These are phyloP conservation scores for Ustilago xerochloae DNA, from an alignment of 1,284 basidiomycete genomes.

Conservation along the genomic window DNA sequence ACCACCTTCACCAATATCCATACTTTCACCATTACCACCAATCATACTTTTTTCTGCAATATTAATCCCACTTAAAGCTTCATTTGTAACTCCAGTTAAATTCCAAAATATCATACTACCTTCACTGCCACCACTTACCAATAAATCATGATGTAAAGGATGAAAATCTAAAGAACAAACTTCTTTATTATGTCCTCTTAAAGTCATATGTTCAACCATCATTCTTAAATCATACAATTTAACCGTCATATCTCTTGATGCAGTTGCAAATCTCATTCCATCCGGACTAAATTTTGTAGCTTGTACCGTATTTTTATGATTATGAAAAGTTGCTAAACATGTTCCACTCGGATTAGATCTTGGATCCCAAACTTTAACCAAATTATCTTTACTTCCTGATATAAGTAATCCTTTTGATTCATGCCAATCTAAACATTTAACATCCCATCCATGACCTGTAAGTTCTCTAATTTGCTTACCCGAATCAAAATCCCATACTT, in stretches of 20 bases:
- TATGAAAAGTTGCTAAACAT: slow-evolving; percentile 72
- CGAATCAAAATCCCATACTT: slow-evolving; percentile 94
- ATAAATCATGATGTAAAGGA: slow-evolving; percentile 84
- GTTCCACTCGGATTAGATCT: slow-evolving; percentile 54
- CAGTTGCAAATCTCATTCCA: slow-evolving; percentile 91
- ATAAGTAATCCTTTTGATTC: slow-evolving; percentile 92
- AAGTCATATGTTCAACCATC: slow-evolving; percentile 90
- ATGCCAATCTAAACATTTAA: slow-evolving; percentile 98
- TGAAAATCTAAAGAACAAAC: slow-evolving; percentile 97
- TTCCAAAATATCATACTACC: slow-evolving; percentile 94
- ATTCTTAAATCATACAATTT: slow-evolving; percentile 97
- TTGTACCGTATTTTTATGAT: slow-evolving; percentile 97
- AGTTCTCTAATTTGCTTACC: slow-evolving; percentile 75
- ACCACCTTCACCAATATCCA: slow-evolving; percentile 35
- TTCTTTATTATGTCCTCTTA: slow-evolving; percentile 96
- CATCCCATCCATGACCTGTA: slow-evolving; percentile 97
- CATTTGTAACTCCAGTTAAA: slow-evolving; percentile 69
- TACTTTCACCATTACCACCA: slow-evolving; percentile 30
- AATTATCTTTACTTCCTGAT: slow-evolving; percentile 95
- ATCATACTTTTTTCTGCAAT: slow-evolving; percentile 15
- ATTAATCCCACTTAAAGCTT: slow-evolving; percentile 14
- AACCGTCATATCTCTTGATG: slow-evolving; percentile 90
- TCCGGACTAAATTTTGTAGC: slow-evolving; percentile 86
- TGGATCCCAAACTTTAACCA: slow-evolving; percentile 99
- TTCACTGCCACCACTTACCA: slow-evolving; percentile 92